Percentiles rank a stretch among this genome's conserved stretches.
These are phyloP conservation scores for Veloporphyrellus conicus DNA, from an alignment of 1,284 basidiomycete species.

Conservation along the genomic window DNA sequence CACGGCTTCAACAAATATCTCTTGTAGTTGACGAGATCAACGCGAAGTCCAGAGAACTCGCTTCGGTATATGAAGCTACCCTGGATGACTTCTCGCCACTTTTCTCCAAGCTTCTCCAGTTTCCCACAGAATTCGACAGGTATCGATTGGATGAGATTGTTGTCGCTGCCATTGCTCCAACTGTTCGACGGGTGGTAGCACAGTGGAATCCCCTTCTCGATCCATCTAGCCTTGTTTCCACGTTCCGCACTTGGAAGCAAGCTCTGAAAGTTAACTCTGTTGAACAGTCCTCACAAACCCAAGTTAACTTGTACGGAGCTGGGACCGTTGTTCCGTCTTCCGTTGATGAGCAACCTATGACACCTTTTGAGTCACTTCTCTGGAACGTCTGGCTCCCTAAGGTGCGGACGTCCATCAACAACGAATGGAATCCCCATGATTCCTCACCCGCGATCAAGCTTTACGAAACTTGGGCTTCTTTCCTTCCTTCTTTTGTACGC, in stretches of 20 bases:
- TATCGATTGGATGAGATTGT: constrained; percentile 87
- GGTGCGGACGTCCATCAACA: constrained; percentile 88
- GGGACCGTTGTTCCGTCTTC: constrained; percentile 32
- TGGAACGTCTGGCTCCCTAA: constrained; percentile 95
- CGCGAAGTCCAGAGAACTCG: constrained; percentile 56
- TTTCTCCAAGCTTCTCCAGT: constrained; percentile 73
- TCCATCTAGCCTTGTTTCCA: constrained; percentile 56
- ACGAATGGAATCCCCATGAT: constrained; percentile 80
- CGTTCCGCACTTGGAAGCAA: constrained; percentile 66
- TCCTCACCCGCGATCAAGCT: constrained; percentile 76
- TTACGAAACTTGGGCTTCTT: constrained; percentile 83
- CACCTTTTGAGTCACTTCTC: constrained; percentile 88
- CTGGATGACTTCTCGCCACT: constrained; percentile 67
- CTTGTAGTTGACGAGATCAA: constrained; percentile 69
- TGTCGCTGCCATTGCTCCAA: constrained; percentile 83
- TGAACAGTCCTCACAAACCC: constrained; percentile 41
- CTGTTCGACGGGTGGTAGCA: constrained; percentile 63
- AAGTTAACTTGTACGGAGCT: constrained; percentile 58
- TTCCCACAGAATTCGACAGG: constrained; percentile 71
- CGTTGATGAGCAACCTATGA: constrained; percentile 69
- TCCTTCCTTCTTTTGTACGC: constrained; percentile 85
- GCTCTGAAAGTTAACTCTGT: constrained; percentile 56
- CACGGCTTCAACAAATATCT: constrained; percentile 71
- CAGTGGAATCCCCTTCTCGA: constrained; percentile 73
- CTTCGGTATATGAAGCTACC: constrained; percentile 61